A percentile compares a stretch with the other conserved stretches of the same genome.
Conservation (phyloP, 2,329 filamentous ascomycete species). For the Aspergillus viridinutans region DNA sequence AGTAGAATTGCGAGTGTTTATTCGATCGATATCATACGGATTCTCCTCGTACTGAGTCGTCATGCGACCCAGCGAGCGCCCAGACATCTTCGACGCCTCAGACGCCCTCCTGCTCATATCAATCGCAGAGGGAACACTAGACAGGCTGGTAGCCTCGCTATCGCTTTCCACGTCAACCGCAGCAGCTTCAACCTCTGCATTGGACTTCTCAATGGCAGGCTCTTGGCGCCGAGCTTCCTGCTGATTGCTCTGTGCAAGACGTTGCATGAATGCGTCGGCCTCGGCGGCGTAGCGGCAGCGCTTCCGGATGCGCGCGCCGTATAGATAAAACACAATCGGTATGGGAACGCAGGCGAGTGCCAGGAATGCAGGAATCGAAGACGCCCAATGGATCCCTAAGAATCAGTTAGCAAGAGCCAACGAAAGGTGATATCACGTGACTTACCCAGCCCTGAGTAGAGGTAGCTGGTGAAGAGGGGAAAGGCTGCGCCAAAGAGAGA, state of each 20-base stretch:
- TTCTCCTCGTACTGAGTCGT: slow-evolving; percentile 9
- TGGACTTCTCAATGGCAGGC: neutral
- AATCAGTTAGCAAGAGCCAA: neutral
- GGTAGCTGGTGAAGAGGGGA: slow-evolving; percentile 43
- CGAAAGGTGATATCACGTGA: neutral
- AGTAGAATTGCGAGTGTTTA: slow-evolving; percentile 5
- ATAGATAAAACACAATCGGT: slow-evolving; percentile 39
- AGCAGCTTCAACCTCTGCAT: neutral
- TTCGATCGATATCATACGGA: slow-evolving; percentile 8
- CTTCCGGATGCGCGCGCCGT: slow-evolving; percentile 33
- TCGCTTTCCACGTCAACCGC: neutral
- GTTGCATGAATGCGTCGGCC: slow-evolving; percentile 4
- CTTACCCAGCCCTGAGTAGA: slow-evolving; percentile 38
- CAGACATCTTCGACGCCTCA: slow-evolving; percentile 1
- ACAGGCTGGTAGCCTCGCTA: neutral
- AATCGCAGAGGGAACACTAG: neutral
- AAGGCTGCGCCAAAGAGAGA: slow-evolving; percentile 44
- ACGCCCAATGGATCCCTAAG: slow-evolving; percentile 42
- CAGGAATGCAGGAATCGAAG: slow-evolving; percentile 42
- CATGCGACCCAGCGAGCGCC: neutral
- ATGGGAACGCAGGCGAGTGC: slow-evolving; percentile 39
- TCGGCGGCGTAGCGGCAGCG: slow-evolving; percentile 31
- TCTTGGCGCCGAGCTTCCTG: neutral
- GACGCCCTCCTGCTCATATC: neutral
- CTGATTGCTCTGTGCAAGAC: neutral